Percentiles rank a stretch among this genome's conserved stretches.
These are phyloP conservation scores for Phytopythium vexans DNA, from an alignment of 352 stramenopile genomes.

Conservation along the genomic window DNA sequence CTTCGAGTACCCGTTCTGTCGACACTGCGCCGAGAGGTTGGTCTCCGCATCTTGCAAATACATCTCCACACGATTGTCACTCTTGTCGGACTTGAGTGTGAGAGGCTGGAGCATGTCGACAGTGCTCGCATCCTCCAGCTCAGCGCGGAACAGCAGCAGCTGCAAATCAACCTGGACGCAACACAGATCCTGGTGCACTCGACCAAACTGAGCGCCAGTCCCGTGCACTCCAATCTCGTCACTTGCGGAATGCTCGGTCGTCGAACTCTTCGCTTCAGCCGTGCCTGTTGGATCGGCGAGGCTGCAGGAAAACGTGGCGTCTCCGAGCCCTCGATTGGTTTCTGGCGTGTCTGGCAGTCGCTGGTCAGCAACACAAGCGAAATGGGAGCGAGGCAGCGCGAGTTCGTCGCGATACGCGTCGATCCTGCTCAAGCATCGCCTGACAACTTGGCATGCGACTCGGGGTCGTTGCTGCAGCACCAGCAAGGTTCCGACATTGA, in stretches of 20 bases:
- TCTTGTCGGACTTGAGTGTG: background rate
- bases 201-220: slow-evolving; percentile 53
- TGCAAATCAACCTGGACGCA: slow-evolving; percentile 54
- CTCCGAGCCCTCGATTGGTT: slow-evolving; percentile 9
- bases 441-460: slow-evolving; percentile 29
- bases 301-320: slow-evolving; percentile 37
- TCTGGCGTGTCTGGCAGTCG: background rate
- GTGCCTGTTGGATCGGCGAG: slow-evolving; percentile 5
- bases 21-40: slow-evolving; percentile 39
- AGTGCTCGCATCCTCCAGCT: slow-evolving; percentile 43
- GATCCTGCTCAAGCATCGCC: slow-evolving; percentile 31
- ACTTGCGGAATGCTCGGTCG: no score
- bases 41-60: slow-evolving; percentile 14
- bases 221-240: slow-evolving; percentile 37
- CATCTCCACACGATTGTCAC: background rate
- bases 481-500: slow-evolving; percentile 39
- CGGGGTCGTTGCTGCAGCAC: slow-evolving; percentile 20
- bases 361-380: slow-evolving; percentile 8
- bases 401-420: slow-evolving; percentile 37
- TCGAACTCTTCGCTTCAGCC: background rate
- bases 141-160: slow-evolving; percentile 47
- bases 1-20: slow-evolving; percentile 49
- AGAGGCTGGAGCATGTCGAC: slow-evolving; percentile 19
- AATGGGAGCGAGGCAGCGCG: slow-evolving; percentile 28
- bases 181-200: slow-evolving; percentile 46